Conservation (phyloP, 805 yeast genomes). For the Candida wancherniae region DNA sequence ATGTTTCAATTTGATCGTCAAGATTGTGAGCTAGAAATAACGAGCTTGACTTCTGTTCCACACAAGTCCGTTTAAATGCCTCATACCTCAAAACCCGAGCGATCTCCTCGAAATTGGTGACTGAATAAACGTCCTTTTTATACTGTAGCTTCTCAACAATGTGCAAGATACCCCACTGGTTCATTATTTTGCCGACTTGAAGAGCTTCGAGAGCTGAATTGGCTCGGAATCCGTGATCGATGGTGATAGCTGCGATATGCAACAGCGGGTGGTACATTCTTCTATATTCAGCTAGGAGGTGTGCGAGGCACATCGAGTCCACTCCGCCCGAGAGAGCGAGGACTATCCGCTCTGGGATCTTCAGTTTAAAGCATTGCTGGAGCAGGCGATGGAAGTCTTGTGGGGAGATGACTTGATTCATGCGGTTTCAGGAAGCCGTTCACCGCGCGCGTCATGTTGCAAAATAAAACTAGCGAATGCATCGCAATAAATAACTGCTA, state of each 20-base stretch:
- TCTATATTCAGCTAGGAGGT: slow-evolving; percentile 39
- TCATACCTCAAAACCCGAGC: slow-evolving; percentile 56
- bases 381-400: slow-evolving; percentile 5
- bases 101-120: slow-evolving; percentile 48
- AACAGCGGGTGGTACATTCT: slow-evolving; percentile 24
- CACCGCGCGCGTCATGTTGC: too few relatives aligned
- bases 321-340: slow-evolving; percentile 79
- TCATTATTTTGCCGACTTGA: slow-evolving; percentile 28
- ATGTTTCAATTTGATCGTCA: slow-evolving; percentile 73
- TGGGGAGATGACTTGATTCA: neutral
- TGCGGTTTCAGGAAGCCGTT: too few relatives aligned
- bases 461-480: too few relatives aligned
- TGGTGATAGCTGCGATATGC: slow-evolving; percentile 51
- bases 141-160: slow-evolving; percentile 24
- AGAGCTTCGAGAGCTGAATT: slow-evolving; percentile 49
- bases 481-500: too few relatives aligned
- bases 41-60: slow-evolving; percentile 23
- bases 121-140: slow-evolving; percentile 22
- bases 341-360: slow-evolving; percentile 30
- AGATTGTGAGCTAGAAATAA: slow-evolving; percentile 62
- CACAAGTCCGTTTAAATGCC: slow-evolving; percentile 40
- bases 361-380: slow-evolving; percentile 8
- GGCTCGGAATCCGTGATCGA: slow-evolving; percentile 57
- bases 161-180: slow-evolving; percentile 33
- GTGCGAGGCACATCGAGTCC: slow-evolving; percentile 69